These are phyloP conservation scores for Euphorbia celastroides DNA, from an alignment of 441 rosid species.

Conservation along the genomic window DNA sequence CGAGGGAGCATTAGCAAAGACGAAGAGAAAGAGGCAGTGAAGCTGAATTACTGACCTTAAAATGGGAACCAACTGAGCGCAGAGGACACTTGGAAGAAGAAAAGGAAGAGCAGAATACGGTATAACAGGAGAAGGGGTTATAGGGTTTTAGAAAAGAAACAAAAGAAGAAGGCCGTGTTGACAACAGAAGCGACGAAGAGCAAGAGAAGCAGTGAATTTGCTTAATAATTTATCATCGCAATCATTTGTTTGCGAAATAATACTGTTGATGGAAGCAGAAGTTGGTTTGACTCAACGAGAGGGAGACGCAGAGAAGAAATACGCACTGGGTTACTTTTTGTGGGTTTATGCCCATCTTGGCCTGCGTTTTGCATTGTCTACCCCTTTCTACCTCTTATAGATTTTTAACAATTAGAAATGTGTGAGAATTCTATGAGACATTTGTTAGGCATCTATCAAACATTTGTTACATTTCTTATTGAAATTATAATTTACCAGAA, in stretches of 20 bases:
- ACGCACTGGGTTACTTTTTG: no score
- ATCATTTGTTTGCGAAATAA: neutral
- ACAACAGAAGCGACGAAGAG: neutral
- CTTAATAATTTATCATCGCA: neutral
- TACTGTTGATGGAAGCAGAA: neutral
- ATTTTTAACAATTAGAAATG: no score
- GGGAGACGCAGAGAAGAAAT: no score
- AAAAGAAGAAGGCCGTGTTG: neutral
- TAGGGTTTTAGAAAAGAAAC: conserved; percentile 10
- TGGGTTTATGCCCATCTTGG: no score
- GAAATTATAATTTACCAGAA: no score
- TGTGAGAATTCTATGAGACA: no score
- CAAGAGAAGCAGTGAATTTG: neutral
- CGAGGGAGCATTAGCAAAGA: neutral
- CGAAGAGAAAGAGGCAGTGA: neutral
- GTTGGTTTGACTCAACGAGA: neutral
- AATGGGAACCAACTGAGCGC: neutral
- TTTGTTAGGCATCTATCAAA: no score
- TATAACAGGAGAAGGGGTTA: conserved; percentile 6
- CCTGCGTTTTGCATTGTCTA: no score
- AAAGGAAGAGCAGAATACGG: neutral
- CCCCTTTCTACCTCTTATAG: no score
- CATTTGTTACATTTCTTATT: no score
- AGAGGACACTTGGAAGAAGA: neutral
- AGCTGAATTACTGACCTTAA: conserved; percentile 10